Evolutionary conservation across 768 basidiomycete genomes (phyloP), one percentile per base, ranked within the genome.

Genomic region (Xanthoconium stramineum): DNA sequence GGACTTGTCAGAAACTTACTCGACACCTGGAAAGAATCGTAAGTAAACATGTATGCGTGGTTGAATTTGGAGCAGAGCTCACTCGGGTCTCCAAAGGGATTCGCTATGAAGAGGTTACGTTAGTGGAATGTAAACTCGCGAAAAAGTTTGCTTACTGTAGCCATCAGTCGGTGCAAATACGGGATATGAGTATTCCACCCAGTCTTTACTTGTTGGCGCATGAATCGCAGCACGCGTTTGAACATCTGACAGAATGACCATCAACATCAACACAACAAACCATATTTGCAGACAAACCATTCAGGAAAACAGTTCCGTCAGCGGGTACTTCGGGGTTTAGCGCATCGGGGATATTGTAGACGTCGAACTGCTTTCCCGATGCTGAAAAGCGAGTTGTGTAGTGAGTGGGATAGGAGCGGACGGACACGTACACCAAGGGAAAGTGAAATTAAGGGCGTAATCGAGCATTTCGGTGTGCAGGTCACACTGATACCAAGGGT

Each of bases 371-470:
- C 37, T 70, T 66, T 11, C 66, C 72, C 8, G 61, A 58, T 5
- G 57, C 57, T 59, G 19, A 15, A 13, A 6, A 10, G 33, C 24
- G n/a, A 46, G 13, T 30, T 33, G 2, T 13, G 5, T 20, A 15
- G 24, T 32, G 13, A 15, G 13, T 17, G 13, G 8, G 5, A 24
- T 2, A 2, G 4, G 11, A 46, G 17, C 7, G 1, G 20, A 35
- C 9, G 33, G 30, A 38, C 29, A 50, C 77, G 20, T 67, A 82
- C 74, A 65, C 79, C 79, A 80, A 1, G 87, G 87, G 64, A 76
- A 82, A 0, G 86, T 86, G 65, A 78, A 88, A 64, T 88, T 90
- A 55, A 83, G 53, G 6, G 86, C 84, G 63, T 88, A 89, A 63
- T 88, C 85, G 35, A 86, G 60, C 69, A 84, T 79, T 71, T 84